These are phyloP conservation scores for Fallopia convolvulus DNA, from an alignment of 148 eudicot genomes.

Conservation along the genomic window DNA sequence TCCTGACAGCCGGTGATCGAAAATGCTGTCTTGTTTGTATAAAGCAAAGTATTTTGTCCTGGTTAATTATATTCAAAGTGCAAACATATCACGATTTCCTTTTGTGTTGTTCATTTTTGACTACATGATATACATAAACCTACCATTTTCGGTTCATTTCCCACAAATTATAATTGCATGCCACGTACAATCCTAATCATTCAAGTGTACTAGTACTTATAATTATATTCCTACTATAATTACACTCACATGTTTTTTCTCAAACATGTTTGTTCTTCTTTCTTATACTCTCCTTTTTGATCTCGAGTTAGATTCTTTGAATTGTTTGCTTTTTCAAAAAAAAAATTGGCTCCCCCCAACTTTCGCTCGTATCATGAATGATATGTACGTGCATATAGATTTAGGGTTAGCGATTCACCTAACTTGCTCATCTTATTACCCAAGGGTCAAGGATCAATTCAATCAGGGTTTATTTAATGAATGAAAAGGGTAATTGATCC, in stretches of 20 bases:
- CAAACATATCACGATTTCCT: background rate
- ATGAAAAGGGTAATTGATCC: too few relatives aligned
- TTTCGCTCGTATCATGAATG: background rate
- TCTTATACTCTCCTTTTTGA: background rate
- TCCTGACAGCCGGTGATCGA: slow-evolving; percentile 2
- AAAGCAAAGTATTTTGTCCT: background rate
- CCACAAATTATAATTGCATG: background rate
- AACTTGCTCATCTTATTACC: too few relatives aligned
- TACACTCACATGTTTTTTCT: slow-evolving; percentile 4
- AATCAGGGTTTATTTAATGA: too few relatives aligned
- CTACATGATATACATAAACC: background rate
- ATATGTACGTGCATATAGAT: background rate
- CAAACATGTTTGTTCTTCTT: slow-evolving; percentile 6
- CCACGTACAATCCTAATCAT: background rate
- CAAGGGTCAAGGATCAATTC: too few relatives aligned
- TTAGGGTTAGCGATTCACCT: too few relatives aligned
- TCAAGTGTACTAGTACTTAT: background rate
- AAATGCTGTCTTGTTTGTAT: background rate
- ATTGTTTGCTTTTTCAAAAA: background rate
- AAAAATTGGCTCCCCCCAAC: background rate
- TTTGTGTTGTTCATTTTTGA: background rate
- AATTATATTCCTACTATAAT: background rate
- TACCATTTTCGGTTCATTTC: background rate
- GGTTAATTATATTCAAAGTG: background rate
- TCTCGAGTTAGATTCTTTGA: background rate